Evolutionary conservation across 129 eudicot species (phyloP).

Genomic region (Solidago caesia): DNA sequence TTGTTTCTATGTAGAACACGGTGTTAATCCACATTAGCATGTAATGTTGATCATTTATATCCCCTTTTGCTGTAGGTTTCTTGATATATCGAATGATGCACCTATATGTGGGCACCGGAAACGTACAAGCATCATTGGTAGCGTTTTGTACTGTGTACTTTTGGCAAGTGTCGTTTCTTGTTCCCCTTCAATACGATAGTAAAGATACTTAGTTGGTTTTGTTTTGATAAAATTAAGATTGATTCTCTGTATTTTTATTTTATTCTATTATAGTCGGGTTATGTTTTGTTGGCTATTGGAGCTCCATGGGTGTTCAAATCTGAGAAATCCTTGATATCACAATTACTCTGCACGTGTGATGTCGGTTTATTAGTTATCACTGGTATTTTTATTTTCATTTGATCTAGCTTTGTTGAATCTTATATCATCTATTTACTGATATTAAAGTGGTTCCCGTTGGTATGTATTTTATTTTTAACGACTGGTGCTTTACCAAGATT

Average conservation of each 20-base stretch:
- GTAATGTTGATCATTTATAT: slow-evolving; percentile 9
- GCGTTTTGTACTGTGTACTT: slow-evolving; percentile 75
- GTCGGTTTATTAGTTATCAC: slow-evolving; percentile 65
- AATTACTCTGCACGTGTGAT: slow-evolving; percentile 79
- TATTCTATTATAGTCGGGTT: slow-evolving; percentile 69
- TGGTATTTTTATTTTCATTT: slow-evolving; percentile 41
- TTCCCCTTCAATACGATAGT: not conserved
- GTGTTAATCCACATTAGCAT: not conserved
- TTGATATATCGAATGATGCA: slow-evolving; percentile 88
- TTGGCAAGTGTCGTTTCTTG: slow-evolving; percentile 68
- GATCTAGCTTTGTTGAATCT: not conserved
- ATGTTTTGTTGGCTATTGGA: slow-evolving; percentile 76
- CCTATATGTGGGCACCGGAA: slow-evolving; percentile 84
- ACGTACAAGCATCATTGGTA: slow-evolving; percentile 72
- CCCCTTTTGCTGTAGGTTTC: slow-evolving; percentile 55
- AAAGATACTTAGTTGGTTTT: not conserved
- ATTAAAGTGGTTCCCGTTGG: slow-evolving; percentile 2
- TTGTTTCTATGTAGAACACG: slow-evolving; percentile 1
- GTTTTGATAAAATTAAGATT: slow-evolving; percentile 9
- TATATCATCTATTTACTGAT: not conserved
- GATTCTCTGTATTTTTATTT: slow-evolving; percentile 7
- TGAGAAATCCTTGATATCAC: slow-evolving; percentile 45
- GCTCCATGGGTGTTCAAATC: slow-evolving; percentile 74
- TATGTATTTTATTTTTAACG: slow-evolving; percentile 4
- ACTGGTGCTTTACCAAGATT: slow-evolving; percentile 12